These are phyloP conservation scores for Xylaria cubensis DNA, from an alignment of 495 filamentous ascomycete species.

Conservation along the genomic window DNA sequence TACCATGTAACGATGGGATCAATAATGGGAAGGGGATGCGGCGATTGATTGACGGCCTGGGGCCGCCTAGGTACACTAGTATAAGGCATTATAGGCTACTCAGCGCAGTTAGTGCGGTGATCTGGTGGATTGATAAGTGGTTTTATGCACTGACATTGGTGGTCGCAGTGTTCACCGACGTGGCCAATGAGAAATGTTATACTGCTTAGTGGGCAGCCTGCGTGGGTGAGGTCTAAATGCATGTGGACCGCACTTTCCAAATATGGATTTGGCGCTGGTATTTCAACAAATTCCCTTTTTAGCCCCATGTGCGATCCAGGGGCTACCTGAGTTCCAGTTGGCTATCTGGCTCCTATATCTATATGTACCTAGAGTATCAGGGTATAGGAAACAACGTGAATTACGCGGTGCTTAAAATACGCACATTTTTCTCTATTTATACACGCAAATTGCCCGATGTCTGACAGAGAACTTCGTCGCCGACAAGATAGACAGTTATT, in stretches of 20 bases:
- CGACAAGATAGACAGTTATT: not conserved
- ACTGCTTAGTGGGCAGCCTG: not conserved
- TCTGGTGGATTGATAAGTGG: not conserved
- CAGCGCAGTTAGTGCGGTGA: not conserved
- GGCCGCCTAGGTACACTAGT: not conserved
- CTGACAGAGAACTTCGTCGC: not conserved
- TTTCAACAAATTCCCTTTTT: not conserved
- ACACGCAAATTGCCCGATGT: not conserved
- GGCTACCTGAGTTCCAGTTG: not conserved
- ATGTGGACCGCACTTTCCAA: conserved; percentile 2
- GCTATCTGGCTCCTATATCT: not conserved
- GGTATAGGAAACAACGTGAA: not conserved
- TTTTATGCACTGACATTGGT: conserved; percentile 17
- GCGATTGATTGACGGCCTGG: not conserved
- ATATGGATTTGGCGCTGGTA: not conserved
- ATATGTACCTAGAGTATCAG: not conserved
- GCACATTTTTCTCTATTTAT: not conserved
- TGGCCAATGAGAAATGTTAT: conserved; percentile 15
- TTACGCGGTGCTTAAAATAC: not conserved
- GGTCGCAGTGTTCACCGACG: conserved; percentile 1
- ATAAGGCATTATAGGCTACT: not conserved
- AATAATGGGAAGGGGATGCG: conserved; percentile 18
- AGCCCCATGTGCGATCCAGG: conserved; percentile 21
- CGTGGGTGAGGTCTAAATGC: not conserved
- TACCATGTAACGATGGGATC: conserved; percentile 22